Percentiles rank a stretch among this genome's conserved stretches.
phyloP scores from a whole-genome alignment of 2,329 filamentous ascomycete genomes.

The Clarireedia monteithiana region DNA sequence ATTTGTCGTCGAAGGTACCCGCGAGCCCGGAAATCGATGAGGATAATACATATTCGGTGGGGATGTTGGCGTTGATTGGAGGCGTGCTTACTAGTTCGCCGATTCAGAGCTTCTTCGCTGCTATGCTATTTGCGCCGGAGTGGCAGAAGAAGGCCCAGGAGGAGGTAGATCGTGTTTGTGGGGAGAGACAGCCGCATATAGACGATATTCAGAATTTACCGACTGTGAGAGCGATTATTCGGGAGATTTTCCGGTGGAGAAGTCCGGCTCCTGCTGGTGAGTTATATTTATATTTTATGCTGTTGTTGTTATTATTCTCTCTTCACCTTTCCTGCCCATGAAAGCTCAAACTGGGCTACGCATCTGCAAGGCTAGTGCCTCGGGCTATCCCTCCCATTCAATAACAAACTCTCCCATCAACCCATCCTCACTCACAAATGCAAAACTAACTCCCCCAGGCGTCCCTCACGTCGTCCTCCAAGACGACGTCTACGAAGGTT shows the following conservation, averaged over 20 bases:
- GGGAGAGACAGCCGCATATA: conserved; percentile 38
- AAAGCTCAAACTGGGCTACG: too few relatives aligned
- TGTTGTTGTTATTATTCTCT: background rate
- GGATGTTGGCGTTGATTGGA: conserved; percentile 6
- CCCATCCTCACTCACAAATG: background rate
- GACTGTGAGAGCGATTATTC: conserved; percentile 39
- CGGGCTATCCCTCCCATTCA: too few relatives aligned
- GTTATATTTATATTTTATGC: conserved; percentile 25
- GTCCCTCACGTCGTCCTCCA: conserved; percentile 46
- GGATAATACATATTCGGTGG: conserved; percentile 4
- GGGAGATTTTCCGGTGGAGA: conserved; percentile 30
- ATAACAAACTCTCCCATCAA: conserved; percentile 22
- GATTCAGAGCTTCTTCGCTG: conserved; percentile 23
- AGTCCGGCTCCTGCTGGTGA: conserved; percentile 19
- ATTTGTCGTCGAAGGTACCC: background rate
- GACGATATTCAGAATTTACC: conserved; percentile 37
- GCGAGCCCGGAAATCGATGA: background rate
- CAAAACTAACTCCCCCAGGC: conserved; percentile 33
- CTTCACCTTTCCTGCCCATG: too few relatives aligned
- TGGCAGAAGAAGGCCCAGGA: conserved; percentile 28
- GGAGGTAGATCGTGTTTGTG: conserved; percentile 42
- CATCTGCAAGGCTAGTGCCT: too few relatives aligned
- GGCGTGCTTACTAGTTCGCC: conserved; percentile 25
- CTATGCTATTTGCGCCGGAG: conserved; percentile 16
- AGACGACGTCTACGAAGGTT: conserved; percentile 45